Conservation (phyloP, 495 filamentous ascomycete genomes). For the Patellaria atrata region DNA sequence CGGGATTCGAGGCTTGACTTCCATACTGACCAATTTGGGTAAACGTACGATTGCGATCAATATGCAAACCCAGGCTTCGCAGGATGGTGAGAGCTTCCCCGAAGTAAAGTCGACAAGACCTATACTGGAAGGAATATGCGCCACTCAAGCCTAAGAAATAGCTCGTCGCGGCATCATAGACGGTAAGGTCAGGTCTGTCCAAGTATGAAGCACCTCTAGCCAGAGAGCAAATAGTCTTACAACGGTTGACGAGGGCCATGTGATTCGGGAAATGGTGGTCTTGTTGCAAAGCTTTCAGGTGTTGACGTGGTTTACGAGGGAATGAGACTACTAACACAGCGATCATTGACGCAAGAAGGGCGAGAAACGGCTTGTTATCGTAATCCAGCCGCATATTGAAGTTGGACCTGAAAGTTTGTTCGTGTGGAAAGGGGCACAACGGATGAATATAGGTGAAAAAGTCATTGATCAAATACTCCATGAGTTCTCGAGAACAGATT, state of each 20-base stretch:
- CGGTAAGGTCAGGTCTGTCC: conserved; percentile 43
- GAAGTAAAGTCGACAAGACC: conserved; percentile 52
- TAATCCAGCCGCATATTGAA: conserved; percentile 57
- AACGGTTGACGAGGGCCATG: conserved; percentile 55
- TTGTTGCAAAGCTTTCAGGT: conserved; percentile 47
- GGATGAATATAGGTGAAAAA: conserved; percentile 87
- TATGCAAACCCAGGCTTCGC: conserved; percentile 49
- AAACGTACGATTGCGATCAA: conserved; percentile 28
- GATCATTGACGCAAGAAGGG: conserved; percentile 70
- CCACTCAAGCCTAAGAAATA: conserved; percentile 65
- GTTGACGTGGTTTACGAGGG: conserved; percentile 56
- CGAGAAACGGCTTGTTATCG: conserved; percentile 53
- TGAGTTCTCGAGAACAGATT: conserved; percentile 53
- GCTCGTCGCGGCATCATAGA: conserved; percentile 76
- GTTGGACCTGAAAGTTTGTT: conserved; percentile 64
- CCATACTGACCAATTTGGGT: conserved; percentile 18
- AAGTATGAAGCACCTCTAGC: conserved; percentile 58
- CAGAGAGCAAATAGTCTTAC: conserved; percentile 54
- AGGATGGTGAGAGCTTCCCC: conserved; percentile 60
- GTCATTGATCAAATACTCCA: conserved; percentile 63
- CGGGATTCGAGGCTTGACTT: conserved; percentile 18
- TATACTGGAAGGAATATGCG: conserved; percentile 53
- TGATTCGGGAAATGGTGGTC: conserved; percentile 50
- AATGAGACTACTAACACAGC: conserved; percentile 64
- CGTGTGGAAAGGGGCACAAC: conserved; percentile 72